These are phyloP conservation scores for Phytophthora citrophthora DNA, from an alignment of 352 stramenopile species.

Conservation along the genomic window DNA sequence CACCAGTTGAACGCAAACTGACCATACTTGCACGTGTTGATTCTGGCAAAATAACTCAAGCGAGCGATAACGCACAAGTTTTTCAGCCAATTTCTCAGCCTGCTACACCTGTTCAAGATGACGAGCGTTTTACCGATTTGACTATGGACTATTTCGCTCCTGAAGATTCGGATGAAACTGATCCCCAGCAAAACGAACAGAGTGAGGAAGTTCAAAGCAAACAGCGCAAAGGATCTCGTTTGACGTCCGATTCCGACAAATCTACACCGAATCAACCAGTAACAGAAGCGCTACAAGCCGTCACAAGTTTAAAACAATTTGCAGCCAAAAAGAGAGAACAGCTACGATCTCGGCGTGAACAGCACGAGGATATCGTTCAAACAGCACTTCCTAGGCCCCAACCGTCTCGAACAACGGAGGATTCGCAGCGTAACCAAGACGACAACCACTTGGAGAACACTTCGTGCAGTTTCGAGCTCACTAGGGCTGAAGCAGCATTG, in stretches of 20 bases:
- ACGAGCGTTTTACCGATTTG: conserved; percentile 38
- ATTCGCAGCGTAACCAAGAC: background rate
- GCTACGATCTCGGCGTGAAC: conserved; percentile 3
- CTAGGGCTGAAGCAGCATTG: conserved; percentile 46
- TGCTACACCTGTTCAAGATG: conserved; percentile 15
- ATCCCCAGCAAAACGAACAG: conserved; percentile 6
- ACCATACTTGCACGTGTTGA: too few relatives aligned
- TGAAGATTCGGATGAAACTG: conserved; percentile 18
- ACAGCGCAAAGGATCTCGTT: background rate
- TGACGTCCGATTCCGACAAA: background rate
- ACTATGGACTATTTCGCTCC: conserved; percentile 38
- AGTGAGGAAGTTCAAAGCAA: background rate
- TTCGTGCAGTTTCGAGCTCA: conserved; percentile 23
- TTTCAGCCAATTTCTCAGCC: background rate
- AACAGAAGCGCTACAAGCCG: conserved; percentile 8
- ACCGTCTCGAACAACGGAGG: background rate
- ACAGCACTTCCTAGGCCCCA: conserved; percentile 21
- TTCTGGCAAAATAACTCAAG: background rate
- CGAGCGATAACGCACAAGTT: too few relatives aligned
- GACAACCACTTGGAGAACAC: conserved; percentile 10
- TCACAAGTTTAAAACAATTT: conserved; percentile 41
- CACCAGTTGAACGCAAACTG: background rate
- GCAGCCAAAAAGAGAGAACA: conserved; percentile 29
- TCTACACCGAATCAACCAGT: background rate
- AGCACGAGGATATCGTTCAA: conserved; percentile 21